Base-by-base conservation (phyloP, 129 eudicot genomes). In the Saussurea involucrata region DNA sequence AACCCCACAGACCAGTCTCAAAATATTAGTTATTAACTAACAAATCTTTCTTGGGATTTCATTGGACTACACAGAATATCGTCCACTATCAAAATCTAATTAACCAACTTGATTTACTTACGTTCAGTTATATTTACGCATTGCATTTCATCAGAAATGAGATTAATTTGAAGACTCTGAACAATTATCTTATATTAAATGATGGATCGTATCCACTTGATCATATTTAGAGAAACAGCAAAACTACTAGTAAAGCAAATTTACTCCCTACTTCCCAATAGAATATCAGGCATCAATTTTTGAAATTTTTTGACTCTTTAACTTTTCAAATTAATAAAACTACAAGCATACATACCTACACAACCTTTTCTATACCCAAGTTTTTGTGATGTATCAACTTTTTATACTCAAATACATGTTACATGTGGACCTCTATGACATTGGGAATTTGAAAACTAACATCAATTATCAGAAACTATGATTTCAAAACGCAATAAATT, bases 1-100 rank as follows among this genome's bases (percentile, higher is more conserved):
- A 49, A 71, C 37, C 76, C 28, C 76, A 71, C 37, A 46, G 25
- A 71, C 76, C n/a, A 42, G 5, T 71, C 58, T 37, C 73, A 37
- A 37, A 3, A 69, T 46, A 46, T 46, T 15, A 49, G 18, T 49
- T 17, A 49, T 49, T 4, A 49, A n/a, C 74, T 28, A 25, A 6
- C 42, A 25, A 27, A 33, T 46, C 64, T 46, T 71, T 46, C 40
- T 25, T 44, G 40, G 64, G 64, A 71, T 27, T 27, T 27, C 24
- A 71, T 8, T 6, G 9, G 40, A 17, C 15, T 21, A 21, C 1
- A 24, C 27, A 25, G 9, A 49, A 44, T 15, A 70, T 44, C 22
- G 9, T 71, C 15, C 34, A 15, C 42, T 49, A 17, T 49, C 58
- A 49, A 49, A 17, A 34, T 20, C 13, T 33, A 42, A 42, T 20